Conservation (phyloP, 192 early-diverging fungal species). For the Gaertneriomyces sp. region DNA sequence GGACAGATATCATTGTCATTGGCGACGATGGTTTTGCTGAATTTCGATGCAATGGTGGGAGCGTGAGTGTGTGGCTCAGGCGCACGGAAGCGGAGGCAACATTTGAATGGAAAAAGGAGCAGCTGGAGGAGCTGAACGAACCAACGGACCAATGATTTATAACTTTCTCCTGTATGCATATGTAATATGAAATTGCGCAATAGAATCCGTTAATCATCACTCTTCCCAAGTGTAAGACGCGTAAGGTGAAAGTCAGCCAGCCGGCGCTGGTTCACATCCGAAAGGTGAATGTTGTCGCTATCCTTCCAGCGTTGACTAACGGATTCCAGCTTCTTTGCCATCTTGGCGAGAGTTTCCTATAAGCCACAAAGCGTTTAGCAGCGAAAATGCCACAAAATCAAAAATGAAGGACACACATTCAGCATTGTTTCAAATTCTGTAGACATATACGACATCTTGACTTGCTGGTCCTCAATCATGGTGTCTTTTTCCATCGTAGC, state of each 20-base stretch:
- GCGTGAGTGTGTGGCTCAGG: slow-evolving; percentile 25
- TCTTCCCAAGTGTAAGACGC: slow-evolving; percentile 33
- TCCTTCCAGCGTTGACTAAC: slow-evolving; percentile 53
- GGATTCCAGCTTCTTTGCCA: slow-evolving; percentile 51
- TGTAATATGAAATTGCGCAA: too few species aligned
- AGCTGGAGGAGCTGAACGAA: slow-evolving; percentile 1
- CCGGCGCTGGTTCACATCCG: slow-evolving; percentile 44
- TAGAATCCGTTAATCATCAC: slow-evolving; percentile 7
- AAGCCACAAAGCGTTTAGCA: neutral
- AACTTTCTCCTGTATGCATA: slow-evolving; percentile 20
- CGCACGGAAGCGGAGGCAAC: slow-evolving; percentile 10
- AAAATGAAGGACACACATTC: slow-evolving; percentile 39
- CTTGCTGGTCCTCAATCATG: slow-evolving; percentile 56
- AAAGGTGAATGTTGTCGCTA: slow-evolving; percentile 48
- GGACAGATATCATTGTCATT: slow-evolving; percentile 22
- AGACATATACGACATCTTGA: slow-evolving; percentile 62
- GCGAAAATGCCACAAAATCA: neutral
- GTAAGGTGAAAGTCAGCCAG: slow-evolving; percentile 50
- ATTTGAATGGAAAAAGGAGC: slow-evolving; percentile 22
- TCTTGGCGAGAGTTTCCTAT: slow-evolving; percentile 56
- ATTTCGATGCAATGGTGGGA: slow-evolving; percentile 25
- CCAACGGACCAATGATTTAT: neutral
- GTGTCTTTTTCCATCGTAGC: slow-evolving; percentile 48
- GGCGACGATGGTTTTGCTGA: slow-evolving; percentile 28
- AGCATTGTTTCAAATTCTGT: slow-evolving; percentile 61